A percentile compares a stretch with the other conserved stretches of the same genome.
Evolutionary conservation across 1,284 basidiomycete genomes (phyloP).

Genomic region (Ceratobasidium sp.): DNA sequence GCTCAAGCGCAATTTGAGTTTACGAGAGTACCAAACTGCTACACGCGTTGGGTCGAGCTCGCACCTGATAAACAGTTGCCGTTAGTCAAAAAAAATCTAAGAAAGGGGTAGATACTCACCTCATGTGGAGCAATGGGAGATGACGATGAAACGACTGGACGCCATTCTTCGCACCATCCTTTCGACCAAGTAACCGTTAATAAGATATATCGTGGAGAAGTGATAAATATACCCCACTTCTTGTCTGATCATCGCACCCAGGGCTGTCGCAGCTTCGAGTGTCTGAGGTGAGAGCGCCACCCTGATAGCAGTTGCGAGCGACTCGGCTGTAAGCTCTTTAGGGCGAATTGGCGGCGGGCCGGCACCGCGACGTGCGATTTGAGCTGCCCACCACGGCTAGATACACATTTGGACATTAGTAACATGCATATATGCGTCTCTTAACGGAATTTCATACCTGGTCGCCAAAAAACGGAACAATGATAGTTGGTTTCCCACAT

Average conservation of each 20-base stretch:
- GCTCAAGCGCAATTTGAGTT: conserved; percentile 66
- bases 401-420: no score
- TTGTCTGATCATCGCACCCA: conserved; percentile 66
- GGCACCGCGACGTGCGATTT: conserved; percentile 59
- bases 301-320: conserved; percentile 67
- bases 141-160: conserved; percentile 72
- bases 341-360: conserved; percentile 72
- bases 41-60: conserved; percentile 65
- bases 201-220: neutral
- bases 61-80: conserved; percentile 58
- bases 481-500: conserved; percentile 73
- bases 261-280: conserved; percentile 62
- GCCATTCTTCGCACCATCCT: conserved; percentile 66
- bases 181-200: no score
- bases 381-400: conserved; percentile 52
- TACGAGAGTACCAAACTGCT: conserved; percentile 71
- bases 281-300: conserved; percentile 63
- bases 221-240: conserved; percentile 60
- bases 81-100: neutral
- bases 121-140: conserved; percentile 72
- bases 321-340: conserved; percentile 66
- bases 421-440: conserved; percentile 58
- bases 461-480: conserved; percentile 79
- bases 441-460: conserved; percentile 56
- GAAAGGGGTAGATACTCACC: conserved; percentile 53